Base-by-base conservation (phyloP, 352 stramenopile species). In the Globisporangium cederbergense region DNA sequence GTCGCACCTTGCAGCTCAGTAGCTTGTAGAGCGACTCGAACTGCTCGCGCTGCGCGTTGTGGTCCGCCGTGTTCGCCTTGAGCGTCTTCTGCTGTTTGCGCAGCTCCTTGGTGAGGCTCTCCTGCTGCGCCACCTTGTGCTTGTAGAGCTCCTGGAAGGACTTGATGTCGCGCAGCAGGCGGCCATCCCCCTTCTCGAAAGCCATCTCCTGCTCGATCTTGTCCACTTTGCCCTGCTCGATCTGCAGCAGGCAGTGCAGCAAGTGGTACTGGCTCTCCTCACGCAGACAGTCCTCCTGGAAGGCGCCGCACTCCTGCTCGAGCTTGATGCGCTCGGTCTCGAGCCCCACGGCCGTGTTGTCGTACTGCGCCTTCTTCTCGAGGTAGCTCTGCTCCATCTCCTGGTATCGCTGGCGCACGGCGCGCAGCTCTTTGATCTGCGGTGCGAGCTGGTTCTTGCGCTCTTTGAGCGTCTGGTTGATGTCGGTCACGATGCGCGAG, bases 361-460 rank as follows among this genome's bases (percentile, higher is more conserved):
- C 90, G 70, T 98, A 98, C 55, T 86, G 77, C 5, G 70, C 71
- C 66, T 98, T 98, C 36, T 88, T 79, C 57, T 93, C 90, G 32
- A 95, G 60, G 62, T 97, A 97, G 22, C 74, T 76, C 43, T 95
- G 75, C 78, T 97, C 90, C 61, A 97, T 82, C 63, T 98, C 92
- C 58, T 97, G 79, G 73, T 96, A 98, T 47, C 83, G 69, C 65
- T 91, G 77, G 20, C 93, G 90, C 64, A 97, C 83, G 32, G 86
- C 75, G 14, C 93, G 89, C 18, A 98, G 79, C 64, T 98, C 80
- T 60, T 95, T 93, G 66, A 98, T 97, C 70, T 97, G 88, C 57
- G 93, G 95, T 22, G 92, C 89, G 32, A 98, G 72, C 52, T 97
- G 93, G 56, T 88, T 93, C 67, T 98, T 97, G 22, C 95, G 81